These are phyloP conservation scores for Sporothrix phasma DNA, from an alignment of 2,329 filamentous ascomycete species.

Conservation along the genomic window DNA sequence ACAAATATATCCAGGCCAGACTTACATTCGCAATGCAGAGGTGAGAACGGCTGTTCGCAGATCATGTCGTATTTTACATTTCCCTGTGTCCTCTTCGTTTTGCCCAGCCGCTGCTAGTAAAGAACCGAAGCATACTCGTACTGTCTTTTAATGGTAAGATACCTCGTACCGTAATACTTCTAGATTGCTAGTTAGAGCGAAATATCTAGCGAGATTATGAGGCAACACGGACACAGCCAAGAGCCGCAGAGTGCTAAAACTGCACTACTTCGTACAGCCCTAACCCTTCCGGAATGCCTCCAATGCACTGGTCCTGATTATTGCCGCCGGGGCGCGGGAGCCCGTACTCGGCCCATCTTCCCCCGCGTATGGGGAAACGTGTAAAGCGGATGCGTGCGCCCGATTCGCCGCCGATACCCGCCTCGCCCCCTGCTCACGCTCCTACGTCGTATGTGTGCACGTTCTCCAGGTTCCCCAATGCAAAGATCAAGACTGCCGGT, in stretches of 20 bases:
- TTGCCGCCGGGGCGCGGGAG: not conserved
- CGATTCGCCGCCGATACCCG: constrained; percentile 1
- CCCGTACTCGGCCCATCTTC: not conserved
- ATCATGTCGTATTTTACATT: not conserved
- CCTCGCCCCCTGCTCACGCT: not conserved
- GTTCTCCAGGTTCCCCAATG: not conserved
- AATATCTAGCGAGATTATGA: constrained; percentile 8
- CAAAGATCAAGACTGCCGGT: constrained; percentile 1
- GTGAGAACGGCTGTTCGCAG: not conserved
- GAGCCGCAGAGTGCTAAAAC: not conserved
- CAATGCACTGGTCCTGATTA: not conserved
- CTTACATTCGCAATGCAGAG: too few species aligned
- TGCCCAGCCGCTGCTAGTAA: not conserved
- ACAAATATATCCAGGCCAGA: too few species aligned
- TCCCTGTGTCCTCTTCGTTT: not conserved
- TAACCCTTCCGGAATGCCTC: not conserved
- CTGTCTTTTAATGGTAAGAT: too few species aligned
- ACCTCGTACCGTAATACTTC: not conserved
- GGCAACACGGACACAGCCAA: not conserved
- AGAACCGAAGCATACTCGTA: too few species aligned
- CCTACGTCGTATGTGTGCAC: not conserved
- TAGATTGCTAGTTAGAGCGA: constrained; percentile 9
- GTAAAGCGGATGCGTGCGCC: not conserved
- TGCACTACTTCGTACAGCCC: not conserved
- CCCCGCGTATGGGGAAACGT: not conserved